Evolutionary conservation across 1,284 basidiomycete species (phyloP).

Genomic region (Melampsora americana): DNA sequence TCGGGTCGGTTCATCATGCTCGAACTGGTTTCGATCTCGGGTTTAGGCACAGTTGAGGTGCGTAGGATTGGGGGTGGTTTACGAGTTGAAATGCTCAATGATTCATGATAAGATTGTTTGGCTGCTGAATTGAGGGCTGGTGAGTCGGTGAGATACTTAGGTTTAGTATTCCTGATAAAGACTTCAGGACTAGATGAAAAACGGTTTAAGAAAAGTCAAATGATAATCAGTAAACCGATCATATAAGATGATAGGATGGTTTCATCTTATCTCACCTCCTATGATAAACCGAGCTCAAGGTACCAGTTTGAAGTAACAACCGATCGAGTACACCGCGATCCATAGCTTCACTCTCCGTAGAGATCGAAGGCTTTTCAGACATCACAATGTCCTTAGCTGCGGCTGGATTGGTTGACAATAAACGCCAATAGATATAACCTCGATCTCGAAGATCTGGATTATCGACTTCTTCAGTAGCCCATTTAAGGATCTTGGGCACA

Average conservation of each 20-base stretch:
- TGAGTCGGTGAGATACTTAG: slow-evolving; percentile 50
- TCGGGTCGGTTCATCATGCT: neutral
- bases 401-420: slow-evolving; percentile 87
- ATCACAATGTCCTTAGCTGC: slow-evolving; percentile 82
- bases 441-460: slow-evolving; percentile 95
- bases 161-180: slow-evolving; percentile 47
- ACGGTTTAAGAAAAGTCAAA: neutral
- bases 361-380: slow-evolving; percentile 88
- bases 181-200: slow-evolving; percentile 37
- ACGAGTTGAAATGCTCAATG: slow-evolving; percentile 44
- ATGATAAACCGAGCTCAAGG: slow-evolving; percentile 50
- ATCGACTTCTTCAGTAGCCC: slow-evolving; percentile 94
- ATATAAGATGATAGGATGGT: slow-evolving; percentile 21
- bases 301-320: slow-evolving; percentile 56
- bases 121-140: slow-evolving; percentile 50
- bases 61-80: slow-evolving; percentile 24
- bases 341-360: slow-evolving; percentile 97
- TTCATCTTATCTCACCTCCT: slow-evolving; percentile 49
- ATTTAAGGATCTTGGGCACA: slow-evolving; percentile 92
- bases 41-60: slow-evolving; percentile 28
- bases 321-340: slow-evolving; percentile 91
- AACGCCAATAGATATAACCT: slow-evolving; percentile 99
- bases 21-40: neutral
- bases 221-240: slow-evolving; percentile 9
- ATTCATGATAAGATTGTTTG: slow-evolving; percentile 49